Base-by-base conservation (phyloP, 495 filamentous ascomycete genomes). In the Trypethelium eluteriae region DNA sequence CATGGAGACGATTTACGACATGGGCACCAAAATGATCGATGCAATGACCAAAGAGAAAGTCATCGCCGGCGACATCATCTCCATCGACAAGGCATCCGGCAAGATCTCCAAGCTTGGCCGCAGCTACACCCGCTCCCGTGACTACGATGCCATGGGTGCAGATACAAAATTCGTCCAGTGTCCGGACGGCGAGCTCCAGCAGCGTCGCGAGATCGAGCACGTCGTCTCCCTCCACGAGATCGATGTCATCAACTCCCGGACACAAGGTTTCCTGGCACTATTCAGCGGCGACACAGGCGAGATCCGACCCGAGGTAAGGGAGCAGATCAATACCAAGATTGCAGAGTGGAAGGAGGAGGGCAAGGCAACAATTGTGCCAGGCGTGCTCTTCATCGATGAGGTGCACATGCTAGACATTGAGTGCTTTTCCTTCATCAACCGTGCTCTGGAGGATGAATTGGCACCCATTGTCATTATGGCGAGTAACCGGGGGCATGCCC, bases 401-500 rank as follows among this genome's bases (percentile, higher is more conserved):
- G 93, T 99, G 2, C 94, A 99, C 80, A 98, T 98, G 94, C 88
- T 99, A 25, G 94, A 99, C 75, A 96, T 97, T 69, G 94, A 99
- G 74, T 97, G 94, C 80, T 99, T 96, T 80, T 93, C 91, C 53
- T 99, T 92, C 81, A 88, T 99, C 81, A 99, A 99, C 81, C 89
- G 95, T 38, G 94, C 94, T 4, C 82, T 98, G 34, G 94, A 99
- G 75, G 89, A 88, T 34, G 92, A 96, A 69, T 83, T 99, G 18
- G 91, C 93, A 1, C 94, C 94, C 39, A 94, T 99, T 73, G 93
- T 99, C 76, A 98, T 99, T 77, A 97, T 99, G 92, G 94, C 94
- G n/a, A 94, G 89, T 82, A 99, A 99, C 77, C 84, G 94, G 39
- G 94, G 94, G 64, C 85, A 92, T 72, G 88, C 93, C n/a, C 84